A percentile compares a stretch with the other conserved stretches of the same genome.
These are phyloP conservation scores for Elongisporangium anandrum DNA, from an alignment of 352 stramenopile species.

Conservation along the genomic window DNA sequence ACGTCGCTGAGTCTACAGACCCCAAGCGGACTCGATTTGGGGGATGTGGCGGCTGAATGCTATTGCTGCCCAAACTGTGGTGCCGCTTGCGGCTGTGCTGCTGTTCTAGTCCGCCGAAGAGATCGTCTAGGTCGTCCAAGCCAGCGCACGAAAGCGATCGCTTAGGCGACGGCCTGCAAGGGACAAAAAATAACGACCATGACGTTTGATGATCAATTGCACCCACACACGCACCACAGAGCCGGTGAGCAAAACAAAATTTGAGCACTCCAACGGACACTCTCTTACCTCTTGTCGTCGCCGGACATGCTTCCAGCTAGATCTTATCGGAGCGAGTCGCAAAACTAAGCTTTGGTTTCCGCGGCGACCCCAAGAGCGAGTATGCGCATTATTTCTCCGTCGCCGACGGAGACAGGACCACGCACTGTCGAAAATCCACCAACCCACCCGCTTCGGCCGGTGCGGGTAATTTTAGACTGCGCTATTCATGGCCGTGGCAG, in stretches of 20 bases:
- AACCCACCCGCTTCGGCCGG: not conserved
- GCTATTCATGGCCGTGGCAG: not conserved
- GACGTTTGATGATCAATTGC: not conserved
- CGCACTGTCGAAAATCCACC: not conserved
- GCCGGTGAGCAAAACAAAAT: not conserved
- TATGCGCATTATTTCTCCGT: not conserved
- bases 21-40: not conserved
- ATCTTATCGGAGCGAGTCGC: not conserved
- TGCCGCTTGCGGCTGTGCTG: constrained; percentile 42
- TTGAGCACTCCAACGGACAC: not conserved
- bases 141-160: constrained; percentile 52
- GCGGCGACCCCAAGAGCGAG: not conserved
- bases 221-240: not conserved
- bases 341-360: not conserved
- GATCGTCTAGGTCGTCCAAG: constrained; percentile 42
- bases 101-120: constrained; percentile 23
- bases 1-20: not conserved
- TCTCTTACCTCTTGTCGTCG: not conserved
- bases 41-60: constrained; percentile 6
- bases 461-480: not conserved
- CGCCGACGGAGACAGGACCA: not conserved
- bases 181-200: constrained; percentile 1
- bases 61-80: constrained; percentile 38
- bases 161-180: constrained; percentile 49
- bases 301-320: not conserved